Base-by-base conservation (phyloP, 805 yeast species). In the Nakazawaea holstii region DNA sequence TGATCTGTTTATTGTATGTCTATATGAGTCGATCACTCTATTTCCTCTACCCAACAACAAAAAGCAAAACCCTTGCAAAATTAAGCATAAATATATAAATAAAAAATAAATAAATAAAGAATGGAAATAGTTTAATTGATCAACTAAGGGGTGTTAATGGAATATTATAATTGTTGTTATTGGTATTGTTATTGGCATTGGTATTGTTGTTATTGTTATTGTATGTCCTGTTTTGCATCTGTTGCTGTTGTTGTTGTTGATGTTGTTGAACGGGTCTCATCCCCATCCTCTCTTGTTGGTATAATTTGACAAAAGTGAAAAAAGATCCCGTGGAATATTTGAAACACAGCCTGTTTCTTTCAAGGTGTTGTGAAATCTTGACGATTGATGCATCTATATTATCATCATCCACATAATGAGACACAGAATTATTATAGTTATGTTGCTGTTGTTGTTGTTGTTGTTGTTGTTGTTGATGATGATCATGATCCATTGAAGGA, bases 221-320 rank as follows among this genome's bases (percentile, higher is more conserved):
- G 36, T n/a, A n/a, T n/a, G 36, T 14, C 11, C 11, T 33, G 36
- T 8, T 13, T 8, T 38, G 48, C 11, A 49, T 39, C 42, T 51
- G 50, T 27, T 46, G 47, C 30, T 46, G 31, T 37, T 30, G 46
- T 40, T 46, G 45, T 28, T 48, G 6, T 30, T 45, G 20, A 45
- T 48, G 28, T 31, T 43, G 33, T 38, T 42, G 17, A 33, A 17
- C 17, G 14, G 36, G 36, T 9, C 17, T 14, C 14, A 17, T 20
- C 24, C 24, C 24, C 24, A 20, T 38, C 28, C 29, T 39, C 15
- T 45, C 43, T 26, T 37, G 32, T 31, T 38, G 41, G 14, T 26
- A 32, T 10, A 17, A 30, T 33, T 28, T 37, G 13, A 43, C 26
- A 31, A 36, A 43, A 11, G 24, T 29, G 11, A 15, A 28, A 17